A percentile compares a stretch with the other conserved stretches of the same genome.
phyloP scores from a whole-genome alignment of 192 early-diverging fungal genomes.

The Mortierella hygrophila region DNA sequence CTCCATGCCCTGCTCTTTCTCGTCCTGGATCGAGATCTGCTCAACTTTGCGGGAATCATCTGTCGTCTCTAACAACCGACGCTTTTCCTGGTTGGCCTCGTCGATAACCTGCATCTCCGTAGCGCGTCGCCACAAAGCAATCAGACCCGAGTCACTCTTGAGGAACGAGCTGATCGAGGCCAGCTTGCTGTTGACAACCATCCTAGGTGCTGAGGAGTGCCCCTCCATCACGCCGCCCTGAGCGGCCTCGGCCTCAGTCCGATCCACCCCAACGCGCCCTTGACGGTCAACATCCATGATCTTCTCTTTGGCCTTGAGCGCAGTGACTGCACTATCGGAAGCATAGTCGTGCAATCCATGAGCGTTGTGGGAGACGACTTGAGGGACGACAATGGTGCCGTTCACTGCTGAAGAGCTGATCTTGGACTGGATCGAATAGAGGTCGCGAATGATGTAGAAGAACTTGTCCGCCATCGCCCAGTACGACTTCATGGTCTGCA shows the following conservation, averaged over 20 bases:
- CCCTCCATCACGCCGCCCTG: neutral
- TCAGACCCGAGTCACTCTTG: conserved; percentile 54
- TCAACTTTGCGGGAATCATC: conserved; percentile 6
- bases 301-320: conserved; percentile 21
- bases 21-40: neutral
- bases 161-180: conserved; percentile 53
- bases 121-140: conserved; percentile 50
- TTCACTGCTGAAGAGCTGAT: conserved; percentile 41
- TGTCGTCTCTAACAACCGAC: neutral
- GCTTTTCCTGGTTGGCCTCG: conserved; percentile 47
- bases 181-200: conserved; percentile 46
- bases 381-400: conserved; percentile 36
- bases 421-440: conserved; percentile 56
- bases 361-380: conserved; percentile 39
- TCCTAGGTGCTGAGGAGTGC: conserved; percentile 11
- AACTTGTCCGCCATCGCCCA: conserved; percentile 70
- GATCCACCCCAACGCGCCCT: neutral
- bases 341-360: conserved; percentile 30
- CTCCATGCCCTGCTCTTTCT: conserved; percentile 1
- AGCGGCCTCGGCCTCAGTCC: neutral
- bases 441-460: conserved; percentile 54
- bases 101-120: conserved; percentile 57
- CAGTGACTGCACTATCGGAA: conserved; percentile 8
- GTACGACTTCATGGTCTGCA: conserved; percentile 58
- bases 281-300: neutral